Base-by-base conservation (phyloP, 345 rosid species). In the Aethionema arabicum region DNA sequence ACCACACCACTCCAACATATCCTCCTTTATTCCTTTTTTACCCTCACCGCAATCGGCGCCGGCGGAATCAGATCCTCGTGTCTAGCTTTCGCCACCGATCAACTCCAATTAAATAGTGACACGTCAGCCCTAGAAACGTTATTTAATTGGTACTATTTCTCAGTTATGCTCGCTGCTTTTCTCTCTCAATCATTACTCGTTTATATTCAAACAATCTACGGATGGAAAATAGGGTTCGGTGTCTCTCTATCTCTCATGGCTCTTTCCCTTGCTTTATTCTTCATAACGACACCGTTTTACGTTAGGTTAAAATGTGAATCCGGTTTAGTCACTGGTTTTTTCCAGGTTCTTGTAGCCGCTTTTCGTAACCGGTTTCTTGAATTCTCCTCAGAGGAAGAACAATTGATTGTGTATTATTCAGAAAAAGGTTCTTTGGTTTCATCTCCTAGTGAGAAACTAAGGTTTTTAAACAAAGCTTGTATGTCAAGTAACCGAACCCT, bases 211-310 rank as follows among this genome's bases (percentile, higher is more conserved):
- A 78, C 81, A 41, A 35, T 37, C 8, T 31, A 74, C 21, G 88
- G 91, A 0, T 85, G 91, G 88, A 63, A 60, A 7, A 74, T 81
- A 0, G 86, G 91, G n/a, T 81, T 81, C 54, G 88, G 80, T 12
- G 56, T 79, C 41, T 79, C 83, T 32, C 72, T 66, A 7, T 45
- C 67, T 38, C 44, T 82, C 31, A 76, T 78, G 86, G 38, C 74
- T 35, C 4, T 81, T 29, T 74, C 91, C 0, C 32, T 76, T 31
- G 29, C 76, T 52, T 51, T 71, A 5, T 81, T 85, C 67, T 78
- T 76, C 32, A 41, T 56, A 52, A 82, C 82, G 31, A 74, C 85
- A 63, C 62, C 82, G 1, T 58, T 63, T 10, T 85, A 83, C 52
- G 65, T 76, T 16, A 78, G 66, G 65, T 35, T 53, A 30, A 63